Evolutionary conservation across 352 stramenopile species (phyloP).

Genomic region (Globisporangium echinulatum): DNA sequence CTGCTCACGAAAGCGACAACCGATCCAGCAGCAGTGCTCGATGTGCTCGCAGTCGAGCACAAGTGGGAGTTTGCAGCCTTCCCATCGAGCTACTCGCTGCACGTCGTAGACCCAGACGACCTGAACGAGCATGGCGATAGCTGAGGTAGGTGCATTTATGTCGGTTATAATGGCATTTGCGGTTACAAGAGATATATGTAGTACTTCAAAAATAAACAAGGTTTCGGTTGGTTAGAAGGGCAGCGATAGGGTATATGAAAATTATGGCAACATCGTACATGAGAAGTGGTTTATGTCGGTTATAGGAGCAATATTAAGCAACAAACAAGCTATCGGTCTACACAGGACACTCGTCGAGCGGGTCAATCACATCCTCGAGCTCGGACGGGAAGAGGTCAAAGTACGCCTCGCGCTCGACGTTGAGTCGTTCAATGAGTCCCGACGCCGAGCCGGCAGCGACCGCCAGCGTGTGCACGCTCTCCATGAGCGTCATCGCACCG

Average conservation of each 20-base stretch:
- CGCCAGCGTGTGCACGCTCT: constrained; percentile 14
- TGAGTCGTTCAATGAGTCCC: constrained; percentile 11
- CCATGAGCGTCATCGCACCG: constrained; percentile 15
- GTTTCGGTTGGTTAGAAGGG: too few species aligned
- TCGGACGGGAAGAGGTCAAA: constrained; percentile 27
- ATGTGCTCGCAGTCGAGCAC: constrained; percentile 23
- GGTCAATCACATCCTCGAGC: constrained; percentile 25
- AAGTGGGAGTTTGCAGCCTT: constrained; percentile 27
- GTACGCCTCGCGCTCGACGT: constrained; percentile 17
- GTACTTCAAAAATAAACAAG: too few species aligned
- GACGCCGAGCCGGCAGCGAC: constrained; percentile 5
- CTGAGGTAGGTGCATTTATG: too few species aligned
- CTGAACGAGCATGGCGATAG: constrained; percentile 2
- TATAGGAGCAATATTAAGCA: too few species aligned
- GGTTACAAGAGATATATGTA: too few species aligned
- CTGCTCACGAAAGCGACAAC: constrained; percentile 20
- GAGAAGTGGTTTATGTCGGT: too few species aligned
- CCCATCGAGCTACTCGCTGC: constrained; percentile 21
- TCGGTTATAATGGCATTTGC: too few species aligned
- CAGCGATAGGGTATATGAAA: too few species aligned
- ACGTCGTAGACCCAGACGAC: constrained; percentile 36
- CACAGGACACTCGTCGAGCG: constrained; percentile 16
- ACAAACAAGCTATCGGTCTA: background rate
- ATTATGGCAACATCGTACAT: too few species aligned
- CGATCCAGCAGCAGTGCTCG: constrained; percentile 21